These are phyloP conservation scores for Gaeumannomyces sp. DNA, from an alignment of 2,329 filamentous ascomycete species.

Conservation along the genomic window DNA sequence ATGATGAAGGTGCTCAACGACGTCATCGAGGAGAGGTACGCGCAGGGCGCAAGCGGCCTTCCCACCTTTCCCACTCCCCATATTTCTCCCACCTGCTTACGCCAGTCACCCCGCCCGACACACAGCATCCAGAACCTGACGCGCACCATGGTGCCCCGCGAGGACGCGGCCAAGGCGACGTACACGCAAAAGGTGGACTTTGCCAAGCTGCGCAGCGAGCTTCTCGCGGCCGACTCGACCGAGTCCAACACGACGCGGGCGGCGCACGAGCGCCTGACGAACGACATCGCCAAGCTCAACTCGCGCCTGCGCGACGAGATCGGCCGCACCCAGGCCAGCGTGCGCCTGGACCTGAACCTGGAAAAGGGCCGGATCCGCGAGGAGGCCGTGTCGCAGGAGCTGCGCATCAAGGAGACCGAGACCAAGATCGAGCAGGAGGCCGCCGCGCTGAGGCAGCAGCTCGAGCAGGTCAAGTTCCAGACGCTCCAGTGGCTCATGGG, in stretches of 20 bases:
- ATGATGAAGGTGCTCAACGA: conserved; percentile 98
- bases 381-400: conserved; percentile 91
- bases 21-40: conserved; percentile 86
- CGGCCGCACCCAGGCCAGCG: conserved; percentile 85
- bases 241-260: conserved; percentile 84
- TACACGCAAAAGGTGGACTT: conserved; percentile 94
- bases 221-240: conserved; percentile 84
- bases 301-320: conserved; percentile 89
- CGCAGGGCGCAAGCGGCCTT: not conserved
- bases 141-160: conserved; percentile 93
- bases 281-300: conserved; percentile 91
- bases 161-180: conserved; percentile 78
- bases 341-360: conserved; percentile 86
- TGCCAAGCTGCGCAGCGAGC: conserved; percentile 89
- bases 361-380: conserved; percentile 96
- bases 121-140: conserved; percentile 92
- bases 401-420: conserved; percentile 98
- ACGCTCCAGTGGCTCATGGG: conserved; percentile 98
- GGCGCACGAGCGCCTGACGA: conserved; percentile 86
- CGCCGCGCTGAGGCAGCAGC: conserved; percentile 78
- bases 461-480: conserved; percentile 97
- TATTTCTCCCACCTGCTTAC: conserved; percentile 8
- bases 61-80: not conserved
- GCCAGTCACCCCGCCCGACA: not conserved
- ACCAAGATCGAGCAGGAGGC: conserved; percentile 98